Percentiles rank a stretch among this genome's conserved stretches.
Evolutionary conservation across 2,329 filamentous ascomycete genomes (phyloP).

Genomic region (Colletotrichum tropicale): DNA sequence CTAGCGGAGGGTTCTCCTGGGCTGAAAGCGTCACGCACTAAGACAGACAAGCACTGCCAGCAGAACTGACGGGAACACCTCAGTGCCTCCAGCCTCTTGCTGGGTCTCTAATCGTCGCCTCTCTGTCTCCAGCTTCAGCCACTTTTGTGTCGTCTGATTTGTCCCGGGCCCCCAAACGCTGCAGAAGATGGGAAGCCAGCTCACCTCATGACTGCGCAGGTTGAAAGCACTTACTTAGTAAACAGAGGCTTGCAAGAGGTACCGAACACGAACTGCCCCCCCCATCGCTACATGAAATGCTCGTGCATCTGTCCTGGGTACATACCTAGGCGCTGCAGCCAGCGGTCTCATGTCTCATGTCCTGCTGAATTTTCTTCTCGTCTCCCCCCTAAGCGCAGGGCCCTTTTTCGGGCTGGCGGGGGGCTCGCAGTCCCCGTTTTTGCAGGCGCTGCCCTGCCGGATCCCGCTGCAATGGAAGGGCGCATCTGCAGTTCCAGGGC

Average conservation of each 20-base stretch:
- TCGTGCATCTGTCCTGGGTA: neutral
- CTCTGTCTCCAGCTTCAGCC: neutral
- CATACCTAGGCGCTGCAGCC: neutral
- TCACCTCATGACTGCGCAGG: neutral
- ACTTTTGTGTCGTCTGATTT: neutral
- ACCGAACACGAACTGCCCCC: neutral
- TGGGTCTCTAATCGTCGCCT: neutral
- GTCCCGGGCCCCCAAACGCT: neutral
- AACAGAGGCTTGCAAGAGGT: neutral
- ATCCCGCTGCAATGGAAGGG: neutral
- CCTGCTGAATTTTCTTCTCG: neutral
- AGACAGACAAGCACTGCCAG: neutral
- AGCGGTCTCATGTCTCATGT: neutral
- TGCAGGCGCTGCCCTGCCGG: neutral
- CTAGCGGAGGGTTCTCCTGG: neutral
- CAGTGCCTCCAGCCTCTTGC: neutral
- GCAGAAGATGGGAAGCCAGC: neutral
- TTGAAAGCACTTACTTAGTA: neutral
- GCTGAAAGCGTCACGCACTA: conserved; percentile 12
- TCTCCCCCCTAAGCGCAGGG: neutral
- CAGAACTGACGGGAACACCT: neutral
- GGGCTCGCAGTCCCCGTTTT: conserved; percentile 6
- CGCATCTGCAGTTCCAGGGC: neutral
- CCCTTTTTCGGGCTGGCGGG: conserved; percentile 10
- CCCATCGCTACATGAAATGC: neutral